Percentiles rank a stretch among this genome's conserved stretches.
Evolutionary conservation across 2,329 filamentous ascomycete species (phyloP).

Genomic region (Penicillium sp.): DNA sequence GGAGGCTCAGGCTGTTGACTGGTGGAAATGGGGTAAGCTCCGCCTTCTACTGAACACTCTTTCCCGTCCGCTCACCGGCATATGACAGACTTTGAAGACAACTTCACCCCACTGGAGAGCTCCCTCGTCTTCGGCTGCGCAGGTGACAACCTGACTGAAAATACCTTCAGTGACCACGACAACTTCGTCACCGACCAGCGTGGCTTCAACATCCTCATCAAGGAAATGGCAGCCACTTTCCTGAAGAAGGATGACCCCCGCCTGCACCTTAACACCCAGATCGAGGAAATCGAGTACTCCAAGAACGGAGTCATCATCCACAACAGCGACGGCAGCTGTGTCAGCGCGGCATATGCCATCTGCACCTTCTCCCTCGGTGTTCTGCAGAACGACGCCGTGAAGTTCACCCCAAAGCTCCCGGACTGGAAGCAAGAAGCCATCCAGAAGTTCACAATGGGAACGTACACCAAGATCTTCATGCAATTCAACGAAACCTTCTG

Average conservation of each 20-base stretch:
- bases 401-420: conserved; percentile 59
- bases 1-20: conserved; percentile 57
- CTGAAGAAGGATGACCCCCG: conserved; percentile 54
- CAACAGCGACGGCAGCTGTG: conserved; percentile 57
- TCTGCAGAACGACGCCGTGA: conserved; percentile 59
- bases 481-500: conserved; percentile 68
- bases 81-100: conserved; percentile 26
- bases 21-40: conserved; percentile 49
- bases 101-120: conserved; percentile 39
- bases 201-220: conserved; percentile 61
- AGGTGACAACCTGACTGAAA: conserved; percentile 60
- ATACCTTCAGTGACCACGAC: conserved; percentile 61
- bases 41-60: neutral
- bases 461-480: conserved; percentile 71
- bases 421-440: conserved; percentile 64
- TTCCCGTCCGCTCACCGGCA: neutral
- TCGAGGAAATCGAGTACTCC: conserved; percentile 56
- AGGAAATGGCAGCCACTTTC: conserved; percentile 56
- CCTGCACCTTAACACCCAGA: conserved; percentile 55
- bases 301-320: conserved; percentile 53
- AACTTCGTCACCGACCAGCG: conserved; percentile 61
- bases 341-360: conserved; percentile 61
- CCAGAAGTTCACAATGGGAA: conserved; percentile 65
- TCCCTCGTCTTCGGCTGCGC: conserved; percentile 57
- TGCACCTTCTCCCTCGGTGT: conserved; percentile 68